These are phyloP conservation scores for Magnolia changhungtana DNA, from an alignment of 164 flowering plant species.

Conservation along the genomic window DNA sequence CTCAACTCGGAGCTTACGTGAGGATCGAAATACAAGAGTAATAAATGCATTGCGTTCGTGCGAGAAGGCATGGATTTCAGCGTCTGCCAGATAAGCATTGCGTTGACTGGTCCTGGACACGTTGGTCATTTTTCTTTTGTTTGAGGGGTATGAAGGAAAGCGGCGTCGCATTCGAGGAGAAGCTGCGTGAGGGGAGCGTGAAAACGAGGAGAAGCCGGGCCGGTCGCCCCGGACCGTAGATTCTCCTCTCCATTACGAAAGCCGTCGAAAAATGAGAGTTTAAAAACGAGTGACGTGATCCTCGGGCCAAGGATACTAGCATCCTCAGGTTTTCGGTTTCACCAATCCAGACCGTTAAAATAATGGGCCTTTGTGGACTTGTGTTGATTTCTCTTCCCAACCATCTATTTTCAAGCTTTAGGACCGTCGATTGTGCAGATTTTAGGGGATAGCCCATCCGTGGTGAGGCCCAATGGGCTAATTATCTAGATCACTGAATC, in stretches of 20 bases:
- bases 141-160: not conserved
- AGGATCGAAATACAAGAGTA: slow-evolving; percentile 3
- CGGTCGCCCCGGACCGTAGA: not conserved
- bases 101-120: not conserved
- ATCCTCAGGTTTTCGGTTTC: not conserved
- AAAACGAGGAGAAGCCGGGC: slow-evolving; percentile 2
- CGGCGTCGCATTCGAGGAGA: not conserved
- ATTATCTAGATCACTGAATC: too few species aligned
- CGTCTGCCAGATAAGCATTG: not conserved
- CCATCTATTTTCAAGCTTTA: too few species aligned
- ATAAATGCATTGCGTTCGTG: slow-evolving; percentile 12
- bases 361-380: not conserved
- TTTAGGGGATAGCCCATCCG: too few species aligned
- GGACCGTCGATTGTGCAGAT: too few species aligned
- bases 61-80: not conserved
- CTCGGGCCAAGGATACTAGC: not conserved
- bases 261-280: not conserved
- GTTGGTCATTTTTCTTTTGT: not conserved
- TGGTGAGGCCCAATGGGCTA: too few species aligned
- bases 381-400: too few species aligned
- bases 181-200: not conserved
- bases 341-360: not conserved
- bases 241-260: slow-evolving; percentile 1
- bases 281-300: not conserved
- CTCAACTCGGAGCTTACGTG: too few species aligned